Conservation (phyloP, 139 green algal species). For the Coelastrella sp. region DNA sequence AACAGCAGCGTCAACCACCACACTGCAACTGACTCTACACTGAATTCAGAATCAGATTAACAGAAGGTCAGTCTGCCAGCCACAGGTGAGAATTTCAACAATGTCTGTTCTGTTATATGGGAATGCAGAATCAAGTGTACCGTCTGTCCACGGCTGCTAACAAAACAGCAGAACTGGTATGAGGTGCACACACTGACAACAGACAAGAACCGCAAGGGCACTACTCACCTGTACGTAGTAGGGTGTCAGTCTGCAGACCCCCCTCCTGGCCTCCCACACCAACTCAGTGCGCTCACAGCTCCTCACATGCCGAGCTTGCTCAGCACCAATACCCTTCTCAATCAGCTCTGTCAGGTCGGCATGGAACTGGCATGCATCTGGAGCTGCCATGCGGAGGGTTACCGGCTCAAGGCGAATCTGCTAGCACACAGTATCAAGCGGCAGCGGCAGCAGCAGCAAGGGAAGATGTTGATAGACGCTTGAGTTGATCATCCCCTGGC, state of each 20-base stretch:
- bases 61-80: too few relatives aligned
- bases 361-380: constrained; percentile 74
- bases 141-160: too few relatives aligned
- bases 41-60: too few relatives aligned
- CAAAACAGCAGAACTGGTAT: too few relatives aligned
- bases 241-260: constrained; percentile 23
- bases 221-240: constrained; percentile 56
- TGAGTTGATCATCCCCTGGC: too few relatives aligned
- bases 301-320: constrained; percentile 57
- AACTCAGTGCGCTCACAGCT: constrained; percentile 49
- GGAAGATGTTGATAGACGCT: too few relatives aligned
- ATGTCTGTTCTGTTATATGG: too few relatives aligned
- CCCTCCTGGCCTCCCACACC: constrained; percentile 48
- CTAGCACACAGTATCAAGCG: not conserved
- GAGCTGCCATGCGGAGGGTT: constrained; percentile 64
- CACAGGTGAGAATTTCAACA: too few relatives aligned
- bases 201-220: not conserved
- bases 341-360: constrained; percentile 75
- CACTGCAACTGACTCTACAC: not conserved
- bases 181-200: too few relatives aligned
- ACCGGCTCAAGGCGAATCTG: constrained; percentile 64
- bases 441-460: too few relatives aligned
- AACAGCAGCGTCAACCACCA: constrained; percentile 58
- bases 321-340: constrained; percentile 53
- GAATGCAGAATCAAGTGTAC: too few relatives aligned